Percentiles rank a stretch among this genome's conserved stretches.
Evolutionary conservation across 2,329 filamentous ascomycete genomes (phyloP).

Genomic region (Byssochlamys sp.): DNA sequence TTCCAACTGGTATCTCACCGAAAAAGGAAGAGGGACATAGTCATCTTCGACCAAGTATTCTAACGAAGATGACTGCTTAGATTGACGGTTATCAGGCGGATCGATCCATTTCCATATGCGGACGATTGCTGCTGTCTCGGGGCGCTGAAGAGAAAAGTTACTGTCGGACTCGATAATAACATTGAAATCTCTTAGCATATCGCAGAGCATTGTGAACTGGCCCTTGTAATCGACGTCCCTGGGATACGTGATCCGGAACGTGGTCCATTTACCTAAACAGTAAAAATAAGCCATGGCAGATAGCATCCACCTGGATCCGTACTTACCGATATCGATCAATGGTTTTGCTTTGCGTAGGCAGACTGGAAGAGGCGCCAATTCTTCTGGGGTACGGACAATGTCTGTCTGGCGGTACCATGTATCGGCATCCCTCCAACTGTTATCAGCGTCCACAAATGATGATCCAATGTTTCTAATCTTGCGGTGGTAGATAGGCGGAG

Average conservation of each 20-base stretch:
- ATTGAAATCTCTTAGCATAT: slow-evolving; percentile 63
- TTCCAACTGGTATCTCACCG: slow-evolving; percentile 80
- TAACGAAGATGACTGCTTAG: slow-evolving; percentile 19
- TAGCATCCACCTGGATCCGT: not conserved
- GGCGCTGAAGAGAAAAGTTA: slow-evolving; percentile 23
- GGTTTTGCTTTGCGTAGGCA: slow-evolving; percentile 41
- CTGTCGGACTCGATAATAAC: slow-evolving; percentile 39
- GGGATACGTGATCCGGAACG: slow-evolving; percentile 45
- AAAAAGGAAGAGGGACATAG: slow-evolving; percentile 50
- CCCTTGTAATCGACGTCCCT: slow-evolving; percentile 16
- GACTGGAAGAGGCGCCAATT: slow-evolving; percentile 28
- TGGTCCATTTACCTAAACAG: slow-evolving; percentile 52
- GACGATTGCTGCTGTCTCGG: slow-evolving; percentile 2
- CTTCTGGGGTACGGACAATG: slow-evolving; percentile 41
- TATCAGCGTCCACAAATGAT: slow-evolving; percentile 34
- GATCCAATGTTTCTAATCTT: slow-evolving; percentile 22
- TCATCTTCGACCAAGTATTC: slow-evolving; percentile 25
- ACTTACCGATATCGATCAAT: slow-evolving; percentile 51
- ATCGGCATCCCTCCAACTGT: slow-evolving; percentile 47
- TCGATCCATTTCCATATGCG: slow-evolving; percentile 35
- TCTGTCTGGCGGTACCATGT: slow-evolving; percentile 57
- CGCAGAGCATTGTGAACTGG: slow-evolving; percentile 37
- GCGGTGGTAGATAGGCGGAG: slow-evolving; percentile 39
- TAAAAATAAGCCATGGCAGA: not conserved
- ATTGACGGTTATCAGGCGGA: slow-evolving; percentile 11